Percentiles rank a stretch among this genome's conserved stretches.
phyloP scores from a whole-genome alignment of 176 grass and related monocot species.

The Ampelocalamus luodianensis region DNA sequence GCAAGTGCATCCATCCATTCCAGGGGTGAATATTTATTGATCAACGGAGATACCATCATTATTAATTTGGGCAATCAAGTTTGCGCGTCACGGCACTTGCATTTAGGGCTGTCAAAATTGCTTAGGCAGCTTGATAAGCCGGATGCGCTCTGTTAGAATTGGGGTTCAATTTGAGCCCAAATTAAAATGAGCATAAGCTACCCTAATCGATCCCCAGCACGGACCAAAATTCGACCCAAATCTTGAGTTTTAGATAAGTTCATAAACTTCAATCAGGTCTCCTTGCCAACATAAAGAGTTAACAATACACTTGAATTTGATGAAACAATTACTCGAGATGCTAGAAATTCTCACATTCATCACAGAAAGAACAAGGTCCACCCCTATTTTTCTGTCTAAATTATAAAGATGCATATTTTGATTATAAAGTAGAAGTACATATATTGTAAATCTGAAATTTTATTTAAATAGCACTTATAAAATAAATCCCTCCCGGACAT shows the following conservation, averaged over 20 bases:
- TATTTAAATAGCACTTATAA: neutral
- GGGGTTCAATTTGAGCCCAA: neutral
- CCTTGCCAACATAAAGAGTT: neutral
- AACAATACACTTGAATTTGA: neutral
- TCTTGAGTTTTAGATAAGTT: neutral
- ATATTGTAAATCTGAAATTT: neutral
- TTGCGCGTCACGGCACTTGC: constrained; percentile 25
- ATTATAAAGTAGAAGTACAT: no score
- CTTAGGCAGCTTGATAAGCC: neutral
- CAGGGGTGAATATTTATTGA: constrained; percentile 13
- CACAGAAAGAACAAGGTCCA: neutral
- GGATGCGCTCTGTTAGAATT: neutral
- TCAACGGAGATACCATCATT: neutral
- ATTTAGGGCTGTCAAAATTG: constrained; percentile 26
- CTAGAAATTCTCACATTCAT: neutral
- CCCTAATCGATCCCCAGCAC: neutral
- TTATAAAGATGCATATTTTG: neutral
- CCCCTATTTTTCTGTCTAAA: neutral
- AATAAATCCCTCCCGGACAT: neutral
- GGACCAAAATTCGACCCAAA: neutral
- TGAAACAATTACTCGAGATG: neutral
- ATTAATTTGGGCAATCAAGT: constrained; percentile 20
- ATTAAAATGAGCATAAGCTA: neutral
- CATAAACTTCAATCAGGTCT: neutral
- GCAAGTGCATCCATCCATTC: neutral